Conservation (phyloP, 148 eudicot genomes). For the Chenopodium album region DNA sequence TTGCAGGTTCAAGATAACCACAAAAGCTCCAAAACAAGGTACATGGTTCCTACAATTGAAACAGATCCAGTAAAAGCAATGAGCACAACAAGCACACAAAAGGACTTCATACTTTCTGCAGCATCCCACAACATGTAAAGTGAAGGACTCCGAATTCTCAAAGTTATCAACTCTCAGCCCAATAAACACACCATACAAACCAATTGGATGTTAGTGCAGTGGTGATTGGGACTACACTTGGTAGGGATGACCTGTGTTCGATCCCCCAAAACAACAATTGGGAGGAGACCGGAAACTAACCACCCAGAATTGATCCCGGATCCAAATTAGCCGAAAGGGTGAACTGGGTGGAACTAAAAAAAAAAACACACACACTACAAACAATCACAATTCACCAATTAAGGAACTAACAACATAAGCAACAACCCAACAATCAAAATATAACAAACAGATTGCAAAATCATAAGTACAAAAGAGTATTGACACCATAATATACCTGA, state of each 20-base stretch:
- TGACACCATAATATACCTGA: slow-evolving; percentile 49
- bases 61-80: background rate
- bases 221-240: no score
- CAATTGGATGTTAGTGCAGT: no score
- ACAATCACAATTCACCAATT: background rate
- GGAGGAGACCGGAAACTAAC: no score
- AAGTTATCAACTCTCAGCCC: background rate
- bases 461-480: background rate
- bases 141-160: background rate
- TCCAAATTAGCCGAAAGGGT: no score
- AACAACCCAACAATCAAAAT: background rate
- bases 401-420: background rate
- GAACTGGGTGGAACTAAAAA: no score
- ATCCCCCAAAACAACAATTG: no score
- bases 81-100: background rate
- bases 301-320: no score
- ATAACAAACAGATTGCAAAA: background rate
- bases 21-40: background rate
- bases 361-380: background rate
- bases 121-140: background rate
- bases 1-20: background rate
- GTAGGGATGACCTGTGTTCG: no score
- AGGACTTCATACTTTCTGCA: background rate
- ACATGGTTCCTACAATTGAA: background rate
- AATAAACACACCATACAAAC: no score